Base-by-base conservation (phyloP, 164 flowering plant genomes). In the Sedum album region DNA sequence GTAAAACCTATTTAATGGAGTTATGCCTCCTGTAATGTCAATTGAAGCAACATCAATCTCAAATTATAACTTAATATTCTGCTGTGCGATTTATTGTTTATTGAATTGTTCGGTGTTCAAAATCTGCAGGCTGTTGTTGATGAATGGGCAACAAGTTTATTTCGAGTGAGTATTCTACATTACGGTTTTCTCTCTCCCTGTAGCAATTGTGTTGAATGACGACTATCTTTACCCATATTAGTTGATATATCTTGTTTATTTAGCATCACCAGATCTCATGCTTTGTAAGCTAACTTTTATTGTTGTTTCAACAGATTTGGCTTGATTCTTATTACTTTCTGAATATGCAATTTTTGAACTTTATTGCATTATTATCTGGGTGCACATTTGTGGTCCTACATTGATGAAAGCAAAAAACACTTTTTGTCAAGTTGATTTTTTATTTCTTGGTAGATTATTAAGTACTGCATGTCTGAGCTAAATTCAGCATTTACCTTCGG, bases 81-180 rank as follows among this genome's bases (percentile, higher is more conserved):
- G 11, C 31, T 23, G 7, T 49, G 41, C 14, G 9, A 6, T 35
- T 31, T 51, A 11, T n/a, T 20, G 14, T 25, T 67, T 67, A 15
- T 42, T 66, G 42, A 60, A 33, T 53, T 18, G 13, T 62, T 25
- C 39, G 8, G 23, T 53, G 42, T 69, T 65, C 57, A 31, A n/a
- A n/a, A 65, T 68, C 70, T 79, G 75, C 88, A 94, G 99, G 97
- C 92, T 10, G 88, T 94, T 65, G 86, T 91, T 77, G 97, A 91
- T 80, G 99, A 94, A 81, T 94, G 99, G 99, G 99, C 97, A 67
- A 81, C 96, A 69, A 94, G 99, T 76, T 95, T 94, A 68, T 94
- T 91, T 70, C 92, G 92, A 94, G 99, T 94, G 86, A 69, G 65
- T 60, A 66, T 73, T 71, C 25, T 55, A 51, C 69, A 35, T 10